These are phyloP conservation scores for Oenanthe sinensis DNA, from an alignment of 129 eudicot genomes.

Conservation along the genomic window DNA sequence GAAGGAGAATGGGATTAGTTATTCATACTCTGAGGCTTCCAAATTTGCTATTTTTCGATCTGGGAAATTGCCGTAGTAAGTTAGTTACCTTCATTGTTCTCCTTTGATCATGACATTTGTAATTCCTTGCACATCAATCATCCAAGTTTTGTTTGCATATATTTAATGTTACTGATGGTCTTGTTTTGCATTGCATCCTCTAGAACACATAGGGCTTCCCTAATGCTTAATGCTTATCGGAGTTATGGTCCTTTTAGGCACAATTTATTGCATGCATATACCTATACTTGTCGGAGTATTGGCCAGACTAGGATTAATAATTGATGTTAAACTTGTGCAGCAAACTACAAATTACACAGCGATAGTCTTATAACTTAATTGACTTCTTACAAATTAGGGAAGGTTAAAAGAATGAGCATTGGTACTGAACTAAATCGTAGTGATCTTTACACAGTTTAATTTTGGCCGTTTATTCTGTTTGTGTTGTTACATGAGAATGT, in stretches of 20 bases:
- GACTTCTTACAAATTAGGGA: not conserved
- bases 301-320: not conserved
- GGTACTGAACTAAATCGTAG: not conserved
- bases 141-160: not conserved
- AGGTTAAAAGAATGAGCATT: not conserved
- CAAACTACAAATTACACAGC: not conserved
- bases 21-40: constrained; percentile 51
- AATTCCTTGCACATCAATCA: not conserved
- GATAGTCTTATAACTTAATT: not conserved
- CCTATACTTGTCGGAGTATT: not conserved
- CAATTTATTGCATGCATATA: not conserved
- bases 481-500: too few species aligned
- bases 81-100: constrained; percentile 7
- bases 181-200: not conserved
- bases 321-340: not conserved
- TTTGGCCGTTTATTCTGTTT: not conserved
- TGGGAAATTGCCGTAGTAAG: constrained; percentile 73
- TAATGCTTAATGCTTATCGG: not conserved
- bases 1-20: constrained; percentile 61
- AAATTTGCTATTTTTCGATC: constrained; percentile 85
- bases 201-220: not conserved
- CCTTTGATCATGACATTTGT: not conserved
- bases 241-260: too few species aligned
- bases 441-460: not conserved
- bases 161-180: not conserved